Evolutionary conservation across 2,329 filamentous ascomycete species (phyloP).

Genomic region (Davidsoniella eucalypti): DNA sequence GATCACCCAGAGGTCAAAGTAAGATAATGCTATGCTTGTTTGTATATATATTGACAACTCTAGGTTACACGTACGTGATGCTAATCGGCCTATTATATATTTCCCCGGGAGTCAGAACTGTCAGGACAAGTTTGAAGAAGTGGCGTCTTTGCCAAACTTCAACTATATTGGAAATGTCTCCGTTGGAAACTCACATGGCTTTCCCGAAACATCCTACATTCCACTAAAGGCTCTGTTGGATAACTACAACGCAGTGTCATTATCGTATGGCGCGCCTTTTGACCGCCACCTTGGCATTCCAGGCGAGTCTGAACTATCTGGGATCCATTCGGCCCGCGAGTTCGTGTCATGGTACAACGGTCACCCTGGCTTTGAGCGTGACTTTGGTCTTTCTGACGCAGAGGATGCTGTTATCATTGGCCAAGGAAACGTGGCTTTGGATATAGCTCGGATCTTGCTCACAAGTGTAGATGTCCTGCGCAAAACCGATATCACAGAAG

Average conservation of each 20-base stretch:
- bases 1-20: slow-evolving; percentile 98
- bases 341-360: slow-evolving; percentile 99
- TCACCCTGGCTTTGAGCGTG: slow-evolving; percentile 57
- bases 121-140: slow-evolving; percentile 80
- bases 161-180: slow-evolving; percentile 82
- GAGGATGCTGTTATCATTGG: slow-evolving; percentile 80
- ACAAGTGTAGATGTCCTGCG: slow-evolving; percentile 55
- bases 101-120: slow-evolving; percentile 51
- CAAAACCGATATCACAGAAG: slow-evolving; percentile 77
- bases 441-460: slow-evolving; percentile 78
- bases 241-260: slow-evolving; percentile 83
- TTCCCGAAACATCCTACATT: slow-evolving; percentile 18
- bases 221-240: slow-evolving; percentile 47
- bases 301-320: slow-evolving; percentile 55
- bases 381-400: slow-evolving; percentile 49
- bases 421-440: slow-evolving; percentile 89
- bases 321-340: slow-evolving; percentile 73
- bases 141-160: slow-evolving; percentile 68
- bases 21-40: slow-evolving; percentile 15
- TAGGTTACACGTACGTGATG: not conserved
- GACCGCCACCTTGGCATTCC: slow-evolving; percentile 66
- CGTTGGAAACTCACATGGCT: slow-evolving; percentile 38
- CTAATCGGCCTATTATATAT: not conserved
- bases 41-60: not conserved
- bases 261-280: slow-evolving; percentile 80